phyloP scores from a whole-genome alignment of 2,329 filamentous ascomycete species.

The Neodidymelliopsis sp. region DNA sequence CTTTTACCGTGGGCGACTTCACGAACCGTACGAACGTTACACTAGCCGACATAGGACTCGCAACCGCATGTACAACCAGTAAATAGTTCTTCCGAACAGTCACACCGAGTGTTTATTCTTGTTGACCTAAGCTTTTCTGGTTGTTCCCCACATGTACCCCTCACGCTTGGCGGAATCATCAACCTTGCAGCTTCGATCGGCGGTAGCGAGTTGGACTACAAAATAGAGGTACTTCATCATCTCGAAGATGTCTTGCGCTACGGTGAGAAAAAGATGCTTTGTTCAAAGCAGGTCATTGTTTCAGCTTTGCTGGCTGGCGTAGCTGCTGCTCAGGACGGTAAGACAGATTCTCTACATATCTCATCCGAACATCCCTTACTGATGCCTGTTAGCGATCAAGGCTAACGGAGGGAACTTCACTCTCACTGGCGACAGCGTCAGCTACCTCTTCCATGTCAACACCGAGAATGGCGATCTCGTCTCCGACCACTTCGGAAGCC shows the following conservation, averaged over 20 bases:
- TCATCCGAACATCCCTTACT: neutral
- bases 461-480: slow-evolving; percentile 63
- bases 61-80: slow-evolving; percentile 16
- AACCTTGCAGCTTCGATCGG: neutral
- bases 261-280: slow-evolving; percentile 3
- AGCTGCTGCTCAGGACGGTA: slow-evolving; percentile 15
- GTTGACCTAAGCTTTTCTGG: slow-evolving; percentile 1
- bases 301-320: slow-evolving; percentile 1
- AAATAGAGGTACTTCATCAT: slow-evolving; percentile 7
- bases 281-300: neutral
- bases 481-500: slow-evolving; percentile 68
- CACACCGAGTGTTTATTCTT: neutral
- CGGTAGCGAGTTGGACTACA: slow-evolving; percentile 8
- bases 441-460: slow-evolving; percentile 71
- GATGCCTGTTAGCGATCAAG: slow-evolving; percentile 51
- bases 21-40: slow-evolving; percentile 8
- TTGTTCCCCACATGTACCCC: slow-evolving; percentile 16
- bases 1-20: neutral
- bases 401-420: slow-evolving; percentile 65
- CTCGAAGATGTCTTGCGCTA: neutral
- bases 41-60: neutral
- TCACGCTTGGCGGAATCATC: slow-evolving; percentile 11
- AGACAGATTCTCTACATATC: too few species aligned
- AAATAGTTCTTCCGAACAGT: slow-evolving; percentile 3
- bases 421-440: slow-evolving; percentile 63